Percentiles rank a stretch among this genome's conserved stretches.
Conservation (phyloP, 257 asterid genomes). For the Solanum verrucosum region DNA sequence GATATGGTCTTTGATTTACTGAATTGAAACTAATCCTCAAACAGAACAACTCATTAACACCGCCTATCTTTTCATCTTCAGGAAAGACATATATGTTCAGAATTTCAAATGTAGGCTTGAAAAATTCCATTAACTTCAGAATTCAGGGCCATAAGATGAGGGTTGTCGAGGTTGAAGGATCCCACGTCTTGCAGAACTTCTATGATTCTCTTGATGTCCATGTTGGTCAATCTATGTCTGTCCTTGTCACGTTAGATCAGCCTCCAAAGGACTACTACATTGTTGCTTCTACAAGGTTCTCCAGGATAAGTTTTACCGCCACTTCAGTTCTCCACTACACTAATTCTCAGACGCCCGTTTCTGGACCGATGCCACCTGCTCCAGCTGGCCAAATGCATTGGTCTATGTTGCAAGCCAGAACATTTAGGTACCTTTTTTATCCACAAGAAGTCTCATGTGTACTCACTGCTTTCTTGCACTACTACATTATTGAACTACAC, state of each 20-base stretch:
- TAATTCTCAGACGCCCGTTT: constrained; percentile 46
- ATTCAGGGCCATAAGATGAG: constrained; percentile 79
- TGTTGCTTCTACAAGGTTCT: constrained; percentile 81
- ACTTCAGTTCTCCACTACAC: constrained; percentile 61
- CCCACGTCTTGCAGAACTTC: constrained; percentile 68
- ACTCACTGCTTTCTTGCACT: not conserved
- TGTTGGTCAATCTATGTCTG: constrained; percentile 69
- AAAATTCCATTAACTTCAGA: constrained; percentile 71
- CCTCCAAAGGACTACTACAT: constrained; percentile 68
- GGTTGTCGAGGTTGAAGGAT: constrained; percentile 92
- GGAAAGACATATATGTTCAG: constrained; percentile 90
- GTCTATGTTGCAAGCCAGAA: constrained; percentile 87
- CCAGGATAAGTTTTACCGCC: constrained; percentile 29
- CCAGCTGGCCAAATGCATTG: constrained; percentile 39
- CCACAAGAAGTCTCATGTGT: not conserved
- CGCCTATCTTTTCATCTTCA: constrained; percentile 8
- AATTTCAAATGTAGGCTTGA: constrained; percentile 72
- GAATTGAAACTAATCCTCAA: not conserved
- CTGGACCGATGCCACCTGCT: constrained; percentile 65
- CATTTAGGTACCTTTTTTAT: constrained; percentile 43
- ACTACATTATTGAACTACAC: not conserved
- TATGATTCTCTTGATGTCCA: constrained; percentile 78
- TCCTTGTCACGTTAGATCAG: constrained; percentile 77
- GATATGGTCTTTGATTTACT: not conserved
- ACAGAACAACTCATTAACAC: not conserved